Percentiles rank a stretch among this genome's conserved stretches.
Conservation (phyloP, 306 rosid genomes). For the Abrus pulchellus region DNA sequence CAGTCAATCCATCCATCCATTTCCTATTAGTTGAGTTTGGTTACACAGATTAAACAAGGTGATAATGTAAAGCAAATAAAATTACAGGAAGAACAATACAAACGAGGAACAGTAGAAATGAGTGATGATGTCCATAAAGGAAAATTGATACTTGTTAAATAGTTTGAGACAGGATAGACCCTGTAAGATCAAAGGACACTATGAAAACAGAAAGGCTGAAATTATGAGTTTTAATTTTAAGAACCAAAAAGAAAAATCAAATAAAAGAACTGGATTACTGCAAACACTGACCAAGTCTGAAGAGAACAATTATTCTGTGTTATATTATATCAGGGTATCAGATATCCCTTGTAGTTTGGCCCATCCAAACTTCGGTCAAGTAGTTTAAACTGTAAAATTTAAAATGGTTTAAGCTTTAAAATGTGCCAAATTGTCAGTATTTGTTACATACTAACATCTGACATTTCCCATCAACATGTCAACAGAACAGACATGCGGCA, state of each 20-base stretch:
- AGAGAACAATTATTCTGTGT: background rate
- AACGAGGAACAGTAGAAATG: background rate
- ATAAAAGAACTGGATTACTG: constrained; percentile 1
- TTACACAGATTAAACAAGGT: too few species aligned
- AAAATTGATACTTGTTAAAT: background rate
- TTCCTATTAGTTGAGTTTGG: too few species aligned
- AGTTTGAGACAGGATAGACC: background rate
- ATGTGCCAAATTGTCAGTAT: background rate
- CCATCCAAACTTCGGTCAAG: background rate
- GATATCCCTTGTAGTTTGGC: constrained; percentile 6
- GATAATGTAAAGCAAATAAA: background rate
- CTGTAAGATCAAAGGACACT: background rate
- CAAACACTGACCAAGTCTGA: constrained; percentile 6
- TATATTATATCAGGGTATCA: constrained; percentile 14
- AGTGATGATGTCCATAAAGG: constrained; percentile 10
- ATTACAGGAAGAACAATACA: background rate
- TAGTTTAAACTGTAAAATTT: background rate
- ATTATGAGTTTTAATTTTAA: background rate
- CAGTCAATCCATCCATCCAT: too few species aligned
- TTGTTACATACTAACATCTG: background rate
- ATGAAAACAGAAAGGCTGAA: background rate
- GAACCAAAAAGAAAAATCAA: background rate
- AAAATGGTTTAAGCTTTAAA: background rate
- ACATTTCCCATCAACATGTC: background rate
- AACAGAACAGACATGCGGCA: background rate